Evolutionary conservation across 345 rosid genomes (phyloP).

Genomic region (Dipteronia sinensis): DNA sequence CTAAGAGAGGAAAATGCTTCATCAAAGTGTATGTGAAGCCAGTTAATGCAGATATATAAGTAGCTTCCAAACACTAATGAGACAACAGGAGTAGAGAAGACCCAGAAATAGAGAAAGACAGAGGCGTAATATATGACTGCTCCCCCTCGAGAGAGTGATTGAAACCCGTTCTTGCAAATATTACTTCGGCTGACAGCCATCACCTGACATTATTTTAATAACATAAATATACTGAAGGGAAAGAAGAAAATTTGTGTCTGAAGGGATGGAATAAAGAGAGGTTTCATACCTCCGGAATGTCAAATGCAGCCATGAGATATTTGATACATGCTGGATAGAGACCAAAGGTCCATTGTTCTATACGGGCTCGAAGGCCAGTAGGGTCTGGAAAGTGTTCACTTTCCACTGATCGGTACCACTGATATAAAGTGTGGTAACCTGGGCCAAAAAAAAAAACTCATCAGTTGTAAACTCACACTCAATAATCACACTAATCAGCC

Average conservation of each 20-base stretch:
- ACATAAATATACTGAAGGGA: constrained; percentile 15
- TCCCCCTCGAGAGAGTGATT: constrained; percentile 78
- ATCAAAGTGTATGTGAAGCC: constrained; percentile 96
- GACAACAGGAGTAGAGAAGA: constrained; percentile 94
- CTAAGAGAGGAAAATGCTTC: constrained; percentile 99
- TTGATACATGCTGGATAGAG: constrained; percentile 98
- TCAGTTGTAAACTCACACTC: constrained; percentile 13
- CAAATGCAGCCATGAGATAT: constrained; percentile 98
- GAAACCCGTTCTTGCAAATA: constrained; percentile 82
- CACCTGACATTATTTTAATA: constrained; percentile 51
- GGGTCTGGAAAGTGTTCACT: constrained; percentile 98
- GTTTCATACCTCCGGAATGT: constrained; percentile 85
- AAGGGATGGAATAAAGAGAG: constrained; percentile 8
- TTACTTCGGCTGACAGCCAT: constrained; percentile 93
- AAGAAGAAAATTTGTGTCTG: neutral
- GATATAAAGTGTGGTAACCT: constrained; percentile 94
- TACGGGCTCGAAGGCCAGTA: constrained; percentile 93
- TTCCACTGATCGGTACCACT: constrained; percentile 96
- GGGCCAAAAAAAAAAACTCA: constrained; percentile 17
- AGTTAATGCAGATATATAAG: constrained; percentile 93
- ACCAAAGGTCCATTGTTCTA: constrained; percentile 98
- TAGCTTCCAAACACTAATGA: constrained; percentile 96
- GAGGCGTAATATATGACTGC: constrained; percentile 89
- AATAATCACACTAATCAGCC: constrained; percentile 5
- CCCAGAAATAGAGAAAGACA: constrained; percentile 98